Evolutionary conservation across 768 basidiomycete genomes (phyloP).

Genomic region (Dioszegia aurantiaca): DNA sequence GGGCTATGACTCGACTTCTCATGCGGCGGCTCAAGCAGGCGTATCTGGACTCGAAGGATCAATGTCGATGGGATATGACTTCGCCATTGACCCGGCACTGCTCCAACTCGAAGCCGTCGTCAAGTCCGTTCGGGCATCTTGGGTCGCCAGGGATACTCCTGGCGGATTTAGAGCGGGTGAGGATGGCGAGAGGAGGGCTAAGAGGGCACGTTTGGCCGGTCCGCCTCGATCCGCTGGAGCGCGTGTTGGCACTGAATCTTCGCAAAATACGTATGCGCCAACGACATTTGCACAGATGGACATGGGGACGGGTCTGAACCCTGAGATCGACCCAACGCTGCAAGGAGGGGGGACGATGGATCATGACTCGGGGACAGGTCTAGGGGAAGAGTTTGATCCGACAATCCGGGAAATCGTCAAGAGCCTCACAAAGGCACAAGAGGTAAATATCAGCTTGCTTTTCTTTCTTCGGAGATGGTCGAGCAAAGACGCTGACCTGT

Average conservation of each 20-base stretch:
- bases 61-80: not conserved
- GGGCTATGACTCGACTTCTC: no score
- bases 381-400: constrained; percentile 30
- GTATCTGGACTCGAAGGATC: no score
- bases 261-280: no score
- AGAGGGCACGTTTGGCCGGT: no score
- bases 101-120: constrained; percentile 36
- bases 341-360: constrained; percentile 19
- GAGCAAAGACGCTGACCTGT: no score
- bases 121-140: constrained; percentile 31
- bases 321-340: constrained; percentile 1
- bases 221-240: no score
- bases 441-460: constrained; percentile 25
- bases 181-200: no score
- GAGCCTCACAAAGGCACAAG: constrained; percentile 40
- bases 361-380: not conserved
- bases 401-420: constrained; percentile 48
- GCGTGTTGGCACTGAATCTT: no score
- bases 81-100: constrained; percentile 36
- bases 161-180: no score
- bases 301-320: not conserved
- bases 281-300: not conserved
- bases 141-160: constrained; percentile 10
- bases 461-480: no score
- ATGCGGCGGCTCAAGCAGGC: no score